These are phyloP conservation scores for Aspergillus luchuensis DNA, from an alignment of 2,329 filamentous ascomycete species.

Conservation along the genomic window DNA sequence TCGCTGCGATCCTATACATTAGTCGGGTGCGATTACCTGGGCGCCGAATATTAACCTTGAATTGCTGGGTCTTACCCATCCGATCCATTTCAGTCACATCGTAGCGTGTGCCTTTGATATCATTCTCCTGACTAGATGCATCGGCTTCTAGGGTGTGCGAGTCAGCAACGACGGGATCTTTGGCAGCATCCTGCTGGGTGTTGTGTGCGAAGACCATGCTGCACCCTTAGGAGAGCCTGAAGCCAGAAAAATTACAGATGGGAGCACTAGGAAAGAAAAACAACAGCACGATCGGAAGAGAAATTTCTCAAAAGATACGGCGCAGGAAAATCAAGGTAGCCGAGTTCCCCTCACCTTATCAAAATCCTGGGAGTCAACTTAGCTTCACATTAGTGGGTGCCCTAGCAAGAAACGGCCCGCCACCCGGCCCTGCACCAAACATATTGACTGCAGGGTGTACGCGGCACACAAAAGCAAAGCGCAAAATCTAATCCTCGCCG, in stretches of 20 bases:
- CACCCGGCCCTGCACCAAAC: not conserved
- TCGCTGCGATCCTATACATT: constrained; percentile 24
- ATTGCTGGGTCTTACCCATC: constrained; percentile 34
- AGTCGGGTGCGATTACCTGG: not conserved
- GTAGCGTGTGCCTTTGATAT: constrained; percentile 1
- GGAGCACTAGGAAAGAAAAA: not conserved
- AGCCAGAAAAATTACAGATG: not conserved
- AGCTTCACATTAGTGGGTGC: not conserved
- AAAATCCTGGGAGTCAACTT: no score
- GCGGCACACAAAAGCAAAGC: not conserved
- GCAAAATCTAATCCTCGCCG: not conserved
- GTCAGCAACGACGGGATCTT: not conserved
- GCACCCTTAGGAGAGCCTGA: not conserved
- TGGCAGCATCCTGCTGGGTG: not conserved
- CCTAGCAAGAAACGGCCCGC: not conserved
- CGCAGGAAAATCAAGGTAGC: no score
- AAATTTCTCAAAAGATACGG: no score
- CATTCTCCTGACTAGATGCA: not conserved
- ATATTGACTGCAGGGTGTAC: not conserved
- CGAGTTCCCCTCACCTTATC: no score
- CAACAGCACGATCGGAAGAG: not conserved
- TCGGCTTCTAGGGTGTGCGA: constrained; percentile 12
- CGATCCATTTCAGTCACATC: constrained; percentile 34
- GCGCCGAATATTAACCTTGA: constrained; percentile 24
- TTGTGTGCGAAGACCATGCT: not conserved